A percentile compares a stretch with the other conserved stretches of the same genome.
phyloP scores from a whole-genome alignment of 169 alveolate genomes.

The Babesia ovata region DNA sequence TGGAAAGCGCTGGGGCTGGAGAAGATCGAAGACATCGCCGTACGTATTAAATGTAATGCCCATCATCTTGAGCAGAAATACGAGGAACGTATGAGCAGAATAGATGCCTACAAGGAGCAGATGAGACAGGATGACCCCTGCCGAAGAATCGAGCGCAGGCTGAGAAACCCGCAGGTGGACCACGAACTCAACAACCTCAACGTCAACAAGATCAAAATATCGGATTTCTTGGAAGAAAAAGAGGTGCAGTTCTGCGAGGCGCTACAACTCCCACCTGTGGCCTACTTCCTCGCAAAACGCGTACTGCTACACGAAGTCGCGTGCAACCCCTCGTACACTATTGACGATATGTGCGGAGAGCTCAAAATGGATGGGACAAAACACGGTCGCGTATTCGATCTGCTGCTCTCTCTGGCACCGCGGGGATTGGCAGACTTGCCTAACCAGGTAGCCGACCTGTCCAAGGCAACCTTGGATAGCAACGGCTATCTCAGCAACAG shows the following conservation, averaged over 20 bases:
- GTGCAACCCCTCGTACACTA: slow-evolving; percentile 48
- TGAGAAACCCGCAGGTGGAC: slow-evolving; percentile 36
- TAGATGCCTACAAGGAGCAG: slow-evolving; percentile 45
- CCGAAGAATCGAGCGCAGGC: slow-evolving; percentile 48
- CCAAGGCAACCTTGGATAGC: slow-evolving; percentile 59
- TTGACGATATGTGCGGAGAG: slow-evolving; percentile 63
- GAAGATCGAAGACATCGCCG: slow-evolving; percentile 85
- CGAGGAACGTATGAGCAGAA: slow-evolving; percentile 49
- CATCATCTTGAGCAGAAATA: slow-evolving; percentile 18
- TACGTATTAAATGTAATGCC: background rate
- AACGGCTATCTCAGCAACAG: slow-evolving; percentile 46
- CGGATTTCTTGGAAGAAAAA: slow-evolving; percentile 59
- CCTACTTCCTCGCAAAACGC: slow-evolving; percentile 68
- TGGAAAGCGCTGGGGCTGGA: slow-evolving; percentile 89
- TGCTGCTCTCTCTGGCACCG: slow-evolving; percentile 55
- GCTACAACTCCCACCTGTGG: slow-evolving; percentile 62
- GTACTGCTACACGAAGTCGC: slow-evolving; percentile 67
- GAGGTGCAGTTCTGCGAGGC: slow-evolving; percentile 68
- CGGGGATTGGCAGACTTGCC: slow-evolving; percentile 41
- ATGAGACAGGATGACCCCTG: slow-evolving; percentile 65
- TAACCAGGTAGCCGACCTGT: slow-evolving; percentile 51
- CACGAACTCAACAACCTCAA: slow-evolving; percentile 1
- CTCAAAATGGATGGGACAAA: slow-evolving; percentile 63
- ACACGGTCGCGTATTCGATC: slow-evolving; percentile 65
- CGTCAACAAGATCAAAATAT: slow-evolving; percentile 30